phyloP scores from a whole-genome alignment of 306 rosid genomes.

The Lupinus albus region DNA sequence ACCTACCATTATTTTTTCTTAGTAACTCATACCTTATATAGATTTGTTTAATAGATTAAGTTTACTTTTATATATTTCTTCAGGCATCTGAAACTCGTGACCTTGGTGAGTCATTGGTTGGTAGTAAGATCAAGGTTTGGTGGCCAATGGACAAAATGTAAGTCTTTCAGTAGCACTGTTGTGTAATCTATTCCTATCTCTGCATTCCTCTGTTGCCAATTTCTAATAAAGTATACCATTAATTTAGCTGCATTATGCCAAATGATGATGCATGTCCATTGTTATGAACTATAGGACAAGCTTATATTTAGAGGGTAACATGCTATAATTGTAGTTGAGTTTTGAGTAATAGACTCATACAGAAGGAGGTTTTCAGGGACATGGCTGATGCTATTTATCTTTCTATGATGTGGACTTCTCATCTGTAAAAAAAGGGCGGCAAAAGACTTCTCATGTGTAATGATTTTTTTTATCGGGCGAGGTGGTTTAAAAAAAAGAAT shows the following conservation, averaged over 20 bases:
- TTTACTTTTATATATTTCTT: constrained; percentile 10
- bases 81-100: constrained; percentile 50
- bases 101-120: constrained; percentile 53
- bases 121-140: constrained; percentile 68
- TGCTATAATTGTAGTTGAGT: not conserved
- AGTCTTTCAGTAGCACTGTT: constrained; percentile 47
- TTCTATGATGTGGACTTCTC: constrained; percentile 8
- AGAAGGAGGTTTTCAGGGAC: not conserved
- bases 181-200: constrained; percentile 13
- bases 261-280: not conserved
- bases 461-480: not conserved
- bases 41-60: not conserved
- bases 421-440: too few species aligned
- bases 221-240: constrained; percentile 16
- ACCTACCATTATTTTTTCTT: not conserved
- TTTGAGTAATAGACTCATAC: not conserved
- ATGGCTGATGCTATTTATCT: not conserved
- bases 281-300: constrained; percentile 12
- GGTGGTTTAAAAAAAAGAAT: not conserved
- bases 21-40: not conserved
- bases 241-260: constrained; percentile 16
- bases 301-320: constrained; percentile 4
- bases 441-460: too few species aligned
- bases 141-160: constrained; percentile 78
- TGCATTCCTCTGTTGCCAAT: constrained; percentile 7